Evolutionary conservation across 306 rosid genomes (phyloP).

Genomic region (Cicer chorassanicum): DNA sequence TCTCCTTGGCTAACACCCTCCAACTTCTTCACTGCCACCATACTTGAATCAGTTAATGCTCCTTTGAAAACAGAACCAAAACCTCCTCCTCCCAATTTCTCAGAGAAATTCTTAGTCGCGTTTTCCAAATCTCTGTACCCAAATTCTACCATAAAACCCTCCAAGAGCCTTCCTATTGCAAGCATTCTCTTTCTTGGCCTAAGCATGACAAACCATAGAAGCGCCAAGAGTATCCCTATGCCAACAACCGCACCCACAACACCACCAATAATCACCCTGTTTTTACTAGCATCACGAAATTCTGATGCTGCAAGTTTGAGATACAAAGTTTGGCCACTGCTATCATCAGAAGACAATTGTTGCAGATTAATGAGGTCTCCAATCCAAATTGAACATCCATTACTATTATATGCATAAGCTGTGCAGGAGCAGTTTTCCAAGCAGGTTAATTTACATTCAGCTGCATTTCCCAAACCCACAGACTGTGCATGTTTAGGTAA

Average conservation of each 20-base stretch:
- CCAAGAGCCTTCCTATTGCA: conserved; percentile 43
- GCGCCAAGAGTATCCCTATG: conserved; percentile 38
- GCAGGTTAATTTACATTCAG: conserved; percentile 52
- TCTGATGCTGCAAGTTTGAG: conserved; percentile 63
- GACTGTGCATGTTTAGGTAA: conserved; percentile 29
- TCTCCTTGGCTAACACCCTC: conserved; percentile 78
- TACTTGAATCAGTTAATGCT: conserved; percentile 58
- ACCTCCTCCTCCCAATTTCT: conserved; percentile 86
- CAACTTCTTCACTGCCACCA: conserved; percentile 81
- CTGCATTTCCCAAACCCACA: conserved; percentile 31
- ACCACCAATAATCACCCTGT: conserved; percentile 44
- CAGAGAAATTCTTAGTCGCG: conserved; percentile 70
- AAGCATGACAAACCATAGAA: conserved; percentile 41
- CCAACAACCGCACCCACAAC: conserved; percentile 46
- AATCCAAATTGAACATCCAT: conserved; percentile 53
- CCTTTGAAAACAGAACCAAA: conserved; percentile 90
- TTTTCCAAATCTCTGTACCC: conserved; percentile 57
- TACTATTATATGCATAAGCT: conserved; percentile 49
- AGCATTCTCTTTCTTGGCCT: conserved; percentile 44
- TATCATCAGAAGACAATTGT: conserved; percentile 49
- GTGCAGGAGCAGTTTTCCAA: conserved; percentile 51
- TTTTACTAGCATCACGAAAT: conserved; percentile 36
- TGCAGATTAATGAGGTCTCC: conserved; percentile 47
- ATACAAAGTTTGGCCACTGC: conserved; percentile 44
- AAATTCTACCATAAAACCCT: conserved; percentile 55